A percentile compares a stretch with the other conserved stretches of the same genome.
These are phyloP conservation scores for Lecanoromycetidae sp. DNA, from an alignment of 2,329 filamentous ascomycete species.

Conservation along the genomic window DNA sequence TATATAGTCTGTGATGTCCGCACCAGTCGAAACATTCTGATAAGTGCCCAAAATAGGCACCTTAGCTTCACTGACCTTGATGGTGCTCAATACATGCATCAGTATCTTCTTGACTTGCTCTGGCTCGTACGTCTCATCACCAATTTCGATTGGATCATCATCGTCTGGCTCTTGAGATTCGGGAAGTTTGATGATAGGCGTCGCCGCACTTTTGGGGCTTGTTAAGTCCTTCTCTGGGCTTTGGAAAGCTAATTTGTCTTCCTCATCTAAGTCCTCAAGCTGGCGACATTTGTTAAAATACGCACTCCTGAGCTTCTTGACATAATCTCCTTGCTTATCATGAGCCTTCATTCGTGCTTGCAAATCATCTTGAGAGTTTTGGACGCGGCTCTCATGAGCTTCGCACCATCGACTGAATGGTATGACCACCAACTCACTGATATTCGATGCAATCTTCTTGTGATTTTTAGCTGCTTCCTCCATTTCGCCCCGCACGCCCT, in stretches of 20 bases:
- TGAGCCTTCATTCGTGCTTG: conserved; percentile 84
- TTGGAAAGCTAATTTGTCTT: conserved; percentile 96
- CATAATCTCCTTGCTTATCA: conserved; percentile 76
- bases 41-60: conserved; percentile 93
- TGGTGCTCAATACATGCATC: conserved; percentile 69
- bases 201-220: conserved; percentile 45
- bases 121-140: conserved; percentile 71
- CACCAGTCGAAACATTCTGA: conserved; percentile 77
- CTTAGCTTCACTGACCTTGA: conserved; percentile 82
- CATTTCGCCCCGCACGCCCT: conserved; percentile 88
- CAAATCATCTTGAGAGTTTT: conserved; percentile 89
- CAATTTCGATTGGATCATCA: conserved; percentile 77
- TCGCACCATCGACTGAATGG: conserved; percentile 96
- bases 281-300: conserved; percentile 99
- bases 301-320: conserved; percentile 85
- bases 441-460: conserved; percentile 90
- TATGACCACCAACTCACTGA: conserved; percentile 86
- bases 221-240: conserved; percentile 48
- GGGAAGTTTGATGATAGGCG: conserved; percentile 66
- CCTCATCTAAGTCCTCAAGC: conserved; percentile 92
- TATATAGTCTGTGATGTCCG: conserved; percentile 91
- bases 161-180: conserved; percentile 52
- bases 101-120: conserved; percentile 89
- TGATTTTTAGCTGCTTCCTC: conserved; percentile 79
- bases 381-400: conserved; percentile 78